Percentiles rank a stretch among this genome's conserved stretches.
Evolutionary conservation across 1,284 basidiomycete genomes (phyloP).

Genomic region (Erythrobasidium hasegawianum): DNA sequence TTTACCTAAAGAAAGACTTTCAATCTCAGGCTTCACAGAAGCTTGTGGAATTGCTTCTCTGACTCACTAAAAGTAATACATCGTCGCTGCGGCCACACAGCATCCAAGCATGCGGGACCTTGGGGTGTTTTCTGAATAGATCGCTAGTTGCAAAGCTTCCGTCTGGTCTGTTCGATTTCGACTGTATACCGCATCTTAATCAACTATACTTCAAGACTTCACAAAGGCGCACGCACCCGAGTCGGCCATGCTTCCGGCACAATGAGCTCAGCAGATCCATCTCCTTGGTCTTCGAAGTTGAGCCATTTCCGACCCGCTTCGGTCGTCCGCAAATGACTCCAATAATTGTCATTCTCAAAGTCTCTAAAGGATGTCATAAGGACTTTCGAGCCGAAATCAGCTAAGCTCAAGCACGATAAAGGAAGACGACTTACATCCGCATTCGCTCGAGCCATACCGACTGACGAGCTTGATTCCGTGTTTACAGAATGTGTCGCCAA

Average conservation of each 20-base stretch:
- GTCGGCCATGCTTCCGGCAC: slow-evolving; percentile 59
- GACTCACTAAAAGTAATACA: slow-evolving; percentile 53
- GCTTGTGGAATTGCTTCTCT: too few species aligned
- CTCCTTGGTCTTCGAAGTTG: slow-evolving; percentile 52
- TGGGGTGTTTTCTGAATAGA: slow-evolving; percentile 56
- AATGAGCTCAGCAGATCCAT: slow-evolving; percentile 57
- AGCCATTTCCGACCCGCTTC: slow-evolving; percentile 53
- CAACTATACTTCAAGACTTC: too few species aligned
- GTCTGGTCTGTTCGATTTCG: slow-evolving; percentile 56
- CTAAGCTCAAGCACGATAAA: too few species aligned
- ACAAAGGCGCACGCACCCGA: too few species aligned
- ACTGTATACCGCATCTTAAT: too few species aligned
- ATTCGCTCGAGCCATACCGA: slow-evolving; percentile 56
- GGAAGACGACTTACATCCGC: slow-evolving; percentile 46
- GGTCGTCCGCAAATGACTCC: slow-evolving; percentile 58
- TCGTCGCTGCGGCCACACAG: slow-evolving; percentile 62
- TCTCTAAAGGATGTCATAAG: slow-evolving; percentile 57
- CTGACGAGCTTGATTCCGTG: slow-evolving; percentile 58
- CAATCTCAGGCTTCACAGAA: too few species aligned
- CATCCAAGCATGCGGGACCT: slow-evolving; percentile 54
- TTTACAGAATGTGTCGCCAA: slow-evolving; percentile 58
- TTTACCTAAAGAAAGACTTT: too few species aligned
- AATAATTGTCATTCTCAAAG: slow-evolving; percentile 57
- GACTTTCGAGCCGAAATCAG: slow-evolving; percentile 38
- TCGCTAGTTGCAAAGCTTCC: slow-evolving; percentile 62